phyloP scores from a whole-genome alignment of 2,329 filamentous ascomycete genomes.

The Botrytis deweyae region DNA sequence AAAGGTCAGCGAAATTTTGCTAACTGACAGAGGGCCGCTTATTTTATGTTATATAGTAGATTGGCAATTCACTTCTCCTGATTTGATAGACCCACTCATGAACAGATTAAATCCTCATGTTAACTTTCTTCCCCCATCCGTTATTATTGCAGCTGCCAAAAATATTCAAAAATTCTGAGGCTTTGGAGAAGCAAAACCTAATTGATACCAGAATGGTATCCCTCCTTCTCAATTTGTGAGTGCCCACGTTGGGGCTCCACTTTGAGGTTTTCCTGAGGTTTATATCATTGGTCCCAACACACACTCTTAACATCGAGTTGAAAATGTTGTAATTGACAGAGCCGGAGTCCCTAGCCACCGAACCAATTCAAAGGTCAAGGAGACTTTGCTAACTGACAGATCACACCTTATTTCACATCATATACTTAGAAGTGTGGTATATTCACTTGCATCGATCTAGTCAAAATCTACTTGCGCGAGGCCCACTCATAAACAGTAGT shows the following conservation, averaged over 20 bases:
- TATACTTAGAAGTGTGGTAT: not conserved
- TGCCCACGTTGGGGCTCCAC: not conserved
- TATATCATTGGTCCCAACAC: not conserved
- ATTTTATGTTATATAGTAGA: not conserved
- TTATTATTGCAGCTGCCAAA: not conserved
- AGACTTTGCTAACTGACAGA: not conserved
- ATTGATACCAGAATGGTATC: not conserved
- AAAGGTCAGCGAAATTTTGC: no score
- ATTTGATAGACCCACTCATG: not conserved
- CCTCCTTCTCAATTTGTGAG: not conserved
- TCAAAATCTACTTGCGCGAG: no score
- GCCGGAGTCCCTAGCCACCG: not conserved
- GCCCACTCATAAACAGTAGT: no score
- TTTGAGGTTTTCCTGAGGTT: not conserved
- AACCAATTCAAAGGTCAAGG: not conserved
- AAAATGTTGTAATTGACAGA: not conserved
- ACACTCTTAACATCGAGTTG: not conserved
- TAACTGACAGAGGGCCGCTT: not conserved
- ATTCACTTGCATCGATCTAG: not conserved
- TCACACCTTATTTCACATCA: not conserved
- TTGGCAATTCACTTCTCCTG: not conserved
- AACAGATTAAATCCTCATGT: not conserved
- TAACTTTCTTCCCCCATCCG: not conserved
- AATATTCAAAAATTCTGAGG: not conserved
- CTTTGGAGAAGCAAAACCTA: not conserved